phyloP scores from a whole-genome alignment of 2,329 filamentous ascomycete species.

The Cercospora zeae-maydis region DNA sequence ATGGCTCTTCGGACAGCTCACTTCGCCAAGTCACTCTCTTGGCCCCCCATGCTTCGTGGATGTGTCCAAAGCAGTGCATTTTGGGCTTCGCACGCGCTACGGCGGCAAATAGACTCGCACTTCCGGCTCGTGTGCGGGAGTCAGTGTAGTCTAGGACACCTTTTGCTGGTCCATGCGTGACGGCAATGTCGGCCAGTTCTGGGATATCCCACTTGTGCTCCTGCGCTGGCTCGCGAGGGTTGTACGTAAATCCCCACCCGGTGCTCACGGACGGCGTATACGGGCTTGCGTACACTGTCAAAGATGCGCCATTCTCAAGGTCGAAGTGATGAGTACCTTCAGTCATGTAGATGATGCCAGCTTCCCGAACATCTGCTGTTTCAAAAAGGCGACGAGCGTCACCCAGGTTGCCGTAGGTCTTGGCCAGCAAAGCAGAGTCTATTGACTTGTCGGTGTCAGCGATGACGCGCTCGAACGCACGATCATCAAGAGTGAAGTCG shows the following conservation, averaged over 20 bases:
- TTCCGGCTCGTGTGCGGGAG: constrained; percentile 47
- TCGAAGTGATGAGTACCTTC: constrained; percentile 50
- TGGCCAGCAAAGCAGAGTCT: constrained; percentile 4
- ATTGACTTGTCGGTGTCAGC: not conserved
- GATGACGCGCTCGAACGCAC: constrained; percentile 18
- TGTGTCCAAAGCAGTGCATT: constrained; percentile 62
- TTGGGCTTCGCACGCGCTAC: constrained; percentile 49
- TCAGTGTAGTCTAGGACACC: constrained; percentile 48
- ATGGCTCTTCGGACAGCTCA: constrained; percentile 20
- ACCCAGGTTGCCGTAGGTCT: constrained; percentile 13
- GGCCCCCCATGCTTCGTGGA: constrained; percentile 55
- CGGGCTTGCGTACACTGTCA: constrained; percentile 53
- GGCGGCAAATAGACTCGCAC: constrained; percentile 52
- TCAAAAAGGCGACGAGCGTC: constrained; percentile 24
- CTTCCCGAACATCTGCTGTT: constrained; percentile 36
- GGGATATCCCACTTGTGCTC: constrained; percentile 41
- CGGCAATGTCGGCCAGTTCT: constrained; percentile 51
- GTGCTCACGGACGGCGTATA: constrained; percentile 53
- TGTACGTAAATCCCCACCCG: constrained; percentile 52
- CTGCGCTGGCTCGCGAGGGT: constrained; percentile 34
- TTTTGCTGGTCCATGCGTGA: constrained; percentile 60
- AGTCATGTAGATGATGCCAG: constrained; percentile 54
- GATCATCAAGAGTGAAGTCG: constrained; percentile 54
- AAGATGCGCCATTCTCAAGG: constrained; percentile 47
- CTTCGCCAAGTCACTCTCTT: constrained; percentile 41